Percentiles rank a stretch among this genome's conserved stretches.
Conservation (phyloP, 768 basidiomycete genomes). For the Agrocybe praecox region DNA sequence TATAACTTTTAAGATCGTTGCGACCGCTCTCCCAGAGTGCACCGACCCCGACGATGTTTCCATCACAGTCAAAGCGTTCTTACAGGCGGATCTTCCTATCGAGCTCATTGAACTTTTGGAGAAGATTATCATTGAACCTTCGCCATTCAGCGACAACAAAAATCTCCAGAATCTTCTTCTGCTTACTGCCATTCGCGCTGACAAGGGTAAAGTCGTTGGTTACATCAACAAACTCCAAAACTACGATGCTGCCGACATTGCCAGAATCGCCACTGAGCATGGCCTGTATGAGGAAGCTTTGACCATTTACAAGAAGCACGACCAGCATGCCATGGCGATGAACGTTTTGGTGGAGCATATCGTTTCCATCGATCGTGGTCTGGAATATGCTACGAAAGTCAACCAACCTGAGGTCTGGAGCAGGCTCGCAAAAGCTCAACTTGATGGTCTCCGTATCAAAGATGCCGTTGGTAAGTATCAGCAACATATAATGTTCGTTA, state of each 20-base stretch:
- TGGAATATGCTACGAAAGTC: constrained; percentile 95
- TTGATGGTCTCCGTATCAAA: constrained; percentile 97
- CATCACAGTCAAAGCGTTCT: constrained; percentile 97
- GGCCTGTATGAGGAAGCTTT: constrained; percentile 95
- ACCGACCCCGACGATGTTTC: constrained; percentile 99
- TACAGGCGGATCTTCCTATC: constrained; percentile 94
- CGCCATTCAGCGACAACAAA: constrained; percentile 96
- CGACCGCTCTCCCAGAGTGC: constrained; percentile 94
- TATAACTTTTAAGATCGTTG: constrained; percentile 63
- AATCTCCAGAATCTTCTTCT: constrained; percentile 95
- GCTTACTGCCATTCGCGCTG: constrained; percentile 94
- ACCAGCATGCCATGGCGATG: constrained; percentile 94
- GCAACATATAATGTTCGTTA: not conserved
- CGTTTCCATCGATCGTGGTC: constrained; percentile 94
- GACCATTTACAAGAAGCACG: constrained; percentile 97
- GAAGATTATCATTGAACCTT: constrained; percentile 97
- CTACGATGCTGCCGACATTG: constrained; percentile 94
- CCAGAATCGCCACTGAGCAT: constrained; percentile 95
- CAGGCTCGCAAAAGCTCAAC: constrained; percentile 95
- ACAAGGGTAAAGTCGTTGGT: constrained; percentile 97
- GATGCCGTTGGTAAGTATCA: constrained; percentile 82
- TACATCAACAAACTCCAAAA: constrained; percentile 98
- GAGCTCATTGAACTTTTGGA: constrained; percentile 97
- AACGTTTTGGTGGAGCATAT: constrained; percentile 98
- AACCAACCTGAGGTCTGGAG: constrained; percentile 98